These are phyloP conservation scores for Picea sitchensis DNA, from an alignment of 75 land plant species.

Conservation along the genomic window DNA sequence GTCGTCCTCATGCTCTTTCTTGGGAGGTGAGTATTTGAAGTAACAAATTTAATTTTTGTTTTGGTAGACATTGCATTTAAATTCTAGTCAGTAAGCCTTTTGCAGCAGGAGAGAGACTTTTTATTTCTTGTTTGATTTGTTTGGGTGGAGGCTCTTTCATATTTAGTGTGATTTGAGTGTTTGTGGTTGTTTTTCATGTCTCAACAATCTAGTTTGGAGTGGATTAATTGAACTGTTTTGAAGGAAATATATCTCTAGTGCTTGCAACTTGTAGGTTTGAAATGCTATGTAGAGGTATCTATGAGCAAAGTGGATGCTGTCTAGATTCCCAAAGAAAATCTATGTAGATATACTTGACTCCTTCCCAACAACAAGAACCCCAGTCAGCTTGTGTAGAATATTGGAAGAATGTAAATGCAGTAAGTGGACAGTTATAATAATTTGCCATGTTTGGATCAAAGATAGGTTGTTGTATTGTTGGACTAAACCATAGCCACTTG, in stretches of 20 bases:
- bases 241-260: too few relatives aligned
- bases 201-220: neutral
- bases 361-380: too few relatives aligned
- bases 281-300: neutral
- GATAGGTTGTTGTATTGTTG: too few relatives aligned
- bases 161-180: conserved; percentile 1
- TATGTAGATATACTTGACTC: too few relatives aligned
- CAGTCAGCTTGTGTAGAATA: too few relatives aligned
- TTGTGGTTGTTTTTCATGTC: neutral
- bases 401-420: too few relatives aligned
- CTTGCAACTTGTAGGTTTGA: neutral
- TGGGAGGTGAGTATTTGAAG: conserved; percentile 68
- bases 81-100: neutral
- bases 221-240: too few relatives aligned
- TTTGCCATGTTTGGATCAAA: too few relatives aligned
- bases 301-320: neutral
- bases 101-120: neutral
- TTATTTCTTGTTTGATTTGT: neutral
- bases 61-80: neutral
- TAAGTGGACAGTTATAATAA: too few relatives aligned
- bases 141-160: neutral
- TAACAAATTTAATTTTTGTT: neutral
- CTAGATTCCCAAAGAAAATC: too few relatives aligned
- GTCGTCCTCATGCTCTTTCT: conserved; percentile 92
- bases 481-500: too few relatives aligned